phyloP scores from a whole-genome alignment of 768 basidiomycete species.

The Pleurotus giganteus region DNA sequence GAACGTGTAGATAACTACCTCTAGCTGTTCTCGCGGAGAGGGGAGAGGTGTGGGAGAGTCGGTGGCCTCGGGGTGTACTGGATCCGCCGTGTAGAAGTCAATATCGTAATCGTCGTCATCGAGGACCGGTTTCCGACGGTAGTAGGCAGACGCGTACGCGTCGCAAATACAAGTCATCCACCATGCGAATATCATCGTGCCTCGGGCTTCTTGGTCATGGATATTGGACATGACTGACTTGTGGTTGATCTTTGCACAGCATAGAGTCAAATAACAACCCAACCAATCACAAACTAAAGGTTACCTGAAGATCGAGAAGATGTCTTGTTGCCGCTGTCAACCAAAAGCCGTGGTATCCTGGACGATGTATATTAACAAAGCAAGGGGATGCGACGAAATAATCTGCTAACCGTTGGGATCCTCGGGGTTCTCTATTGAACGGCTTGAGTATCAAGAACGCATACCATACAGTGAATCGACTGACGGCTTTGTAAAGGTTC shows the following conservation, averaged over 20 bases:
- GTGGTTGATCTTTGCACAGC: conserved; percentile 66
- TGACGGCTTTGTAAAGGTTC: conserved; percentile 87
- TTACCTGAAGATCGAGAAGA: conserved; percentile 71
- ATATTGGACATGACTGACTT: conserved; percentile 75
- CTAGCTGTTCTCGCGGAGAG: conserved; percentile 75
- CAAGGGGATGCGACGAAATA: conserved; percentile 12
- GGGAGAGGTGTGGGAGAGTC: conserved; percentile 46
- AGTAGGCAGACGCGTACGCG: conserved; percentile 80
- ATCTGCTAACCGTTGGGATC: conserved; percentile 59
- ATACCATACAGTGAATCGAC: conserved; percentile 30
- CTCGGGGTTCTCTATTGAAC: conserved; percentile 62
- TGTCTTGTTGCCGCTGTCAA: conserved; percentile 75
- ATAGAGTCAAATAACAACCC: neutral
- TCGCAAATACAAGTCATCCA: conserved; percentile 91
- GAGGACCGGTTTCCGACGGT: conserved; percentile 81
- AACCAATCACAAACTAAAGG: conserved; percentile 20
- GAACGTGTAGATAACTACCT: conserved; percentile 43
- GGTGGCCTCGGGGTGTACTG: conserved; percentile 45
- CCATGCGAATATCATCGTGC: conserved; percentile 90
- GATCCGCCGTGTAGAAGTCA: conserved; percentile 80
- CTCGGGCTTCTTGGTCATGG: conserved; percentile 69
- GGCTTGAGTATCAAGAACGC: conserved; percentile 13
- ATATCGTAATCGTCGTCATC: conserved; percentile 91
- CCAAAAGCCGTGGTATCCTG: conserved; percentile 88
- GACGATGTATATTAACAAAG: conserved; percentile 18